These are phyloP conservation scores for Aspergillus awamori DNA, from an alignment of 2,329 filamentous ascomycete species.

Conservation along the genomic window DNA sequence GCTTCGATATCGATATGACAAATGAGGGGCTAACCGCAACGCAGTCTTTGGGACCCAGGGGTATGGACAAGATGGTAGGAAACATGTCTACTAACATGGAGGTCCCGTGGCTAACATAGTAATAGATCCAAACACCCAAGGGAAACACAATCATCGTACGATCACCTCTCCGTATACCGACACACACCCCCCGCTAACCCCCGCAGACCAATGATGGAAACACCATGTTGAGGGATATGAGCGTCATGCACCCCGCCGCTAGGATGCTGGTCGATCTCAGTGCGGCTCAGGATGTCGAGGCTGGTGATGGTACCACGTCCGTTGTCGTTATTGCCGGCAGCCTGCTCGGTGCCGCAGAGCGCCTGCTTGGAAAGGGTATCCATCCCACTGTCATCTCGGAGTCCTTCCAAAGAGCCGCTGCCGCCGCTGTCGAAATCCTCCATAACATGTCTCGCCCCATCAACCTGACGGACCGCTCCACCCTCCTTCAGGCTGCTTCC, in stretches of 20 bases:
- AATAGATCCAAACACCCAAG: conserved; percentile 83
- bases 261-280: conserved; percentile 99
- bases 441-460: conserved; percentile 97
- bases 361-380: conserved; percentile 85
- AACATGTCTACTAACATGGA: background rate
- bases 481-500: conserved; percentile 92
- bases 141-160: conserved; percentile 89
- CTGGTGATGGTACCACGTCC: conserved; percentile 96
- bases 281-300: conserved; percentile 96
- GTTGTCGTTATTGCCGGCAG: conserved; percentile 98
- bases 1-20: conserved; percentile 12
- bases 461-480: conserved; percentile 80
- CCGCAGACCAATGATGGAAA: conserved; percentile 89
- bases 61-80: conserved; percentile 93
- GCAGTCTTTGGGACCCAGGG: conserved; percentile 84
- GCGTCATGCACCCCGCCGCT: conserved; percentile 97
- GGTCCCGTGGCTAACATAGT: conserved; percentile 26
- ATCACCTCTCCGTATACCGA: conserved; percentile 20
- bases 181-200: conserved; percentile 32
- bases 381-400: conserved; percentile 98
- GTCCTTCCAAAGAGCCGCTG: conserved; percentile 92
- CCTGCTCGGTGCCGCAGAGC: conserved; percentile 89
- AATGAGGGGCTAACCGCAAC: conserved; percentile 45
- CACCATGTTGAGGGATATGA: conserved; percentile 99
- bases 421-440: conserved; percentile 83